These are phyloP conservation scores for Penicillium sp. DNA, from an alignment of 2,329 filamentous ascomycete genomes.

Conservation along the genomic window DNA sequence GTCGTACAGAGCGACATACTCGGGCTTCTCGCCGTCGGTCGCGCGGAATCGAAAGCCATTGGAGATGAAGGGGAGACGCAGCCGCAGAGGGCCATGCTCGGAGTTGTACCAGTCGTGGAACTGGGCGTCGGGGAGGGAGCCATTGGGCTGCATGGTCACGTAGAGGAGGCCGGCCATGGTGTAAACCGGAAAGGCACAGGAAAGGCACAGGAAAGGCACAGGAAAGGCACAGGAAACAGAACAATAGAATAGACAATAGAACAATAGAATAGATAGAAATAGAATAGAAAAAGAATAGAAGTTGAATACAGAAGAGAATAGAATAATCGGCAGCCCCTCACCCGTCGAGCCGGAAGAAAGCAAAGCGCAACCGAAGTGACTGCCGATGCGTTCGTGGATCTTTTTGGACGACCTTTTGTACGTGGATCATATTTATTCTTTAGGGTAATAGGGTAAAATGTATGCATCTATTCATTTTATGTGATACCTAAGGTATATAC, in stretches of 20 bases:
- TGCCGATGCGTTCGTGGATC: too few relatives aligned
- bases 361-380: conserved; percentile 28
- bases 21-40: conserved; percentile 64
- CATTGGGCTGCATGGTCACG: conserved; percentile 82
- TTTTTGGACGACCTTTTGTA: too few relatives aligned
- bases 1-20: conserved; percentile 82
- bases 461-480: not conserved
- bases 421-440: too few relatives aligned
- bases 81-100: conserved; percentile 81
- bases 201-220: too few relatives aligned
- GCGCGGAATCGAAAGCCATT: conserved; percentile 82
- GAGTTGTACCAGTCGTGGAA: conserved; percentile 97
- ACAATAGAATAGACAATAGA: not conserved
- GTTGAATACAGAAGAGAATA: too few relatives aligned
- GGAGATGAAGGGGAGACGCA: conserved; percentile 72
- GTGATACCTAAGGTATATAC: not conserved
- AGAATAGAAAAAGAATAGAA: too few relatives aligned
- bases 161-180: conserved; percentile 69
- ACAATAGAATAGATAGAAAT: conserved; percentile 2
- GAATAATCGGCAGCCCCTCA: conserved; percentile 5
- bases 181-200: not conserved
- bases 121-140: conserved; percentile 65
- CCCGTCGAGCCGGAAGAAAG: conserved; percentile 22
- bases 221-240: not conserved
- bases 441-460: too few relatives aligned